Evolutionary conservation across 2,329 filamentous ascomycete species (phyloP).

Genomic region (Cordyceps tenuipes): DNA sequence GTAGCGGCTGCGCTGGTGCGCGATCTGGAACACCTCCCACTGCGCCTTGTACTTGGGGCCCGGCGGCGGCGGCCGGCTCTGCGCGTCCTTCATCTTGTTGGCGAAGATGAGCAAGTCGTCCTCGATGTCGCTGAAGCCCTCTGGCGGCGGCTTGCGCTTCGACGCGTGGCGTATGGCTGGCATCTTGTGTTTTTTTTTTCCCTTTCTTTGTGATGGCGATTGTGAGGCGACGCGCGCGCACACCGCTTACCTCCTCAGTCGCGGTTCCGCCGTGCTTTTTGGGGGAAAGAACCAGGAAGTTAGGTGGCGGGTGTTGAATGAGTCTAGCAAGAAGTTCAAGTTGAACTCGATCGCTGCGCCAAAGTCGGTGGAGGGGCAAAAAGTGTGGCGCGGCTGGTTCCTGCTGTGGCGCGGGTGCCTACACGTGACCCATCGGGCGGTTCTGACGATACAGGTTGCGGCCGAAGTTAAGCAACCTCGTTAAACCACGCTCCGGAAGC

Average conservation of each 20-base stretch:
- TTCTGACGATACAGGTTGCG: conserved; percentile 7
- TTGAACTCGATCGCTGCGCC: neutral
- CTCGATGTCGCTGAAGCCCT: conserved; percentile 82
- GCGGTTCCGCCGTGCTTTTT: no score
- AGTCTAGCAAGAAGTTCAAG: neutral
- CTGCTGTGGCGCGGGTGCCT: neutral
- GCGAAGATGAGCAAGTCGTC: conserved; percentile 76
- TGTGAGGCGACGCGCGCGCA: no score
- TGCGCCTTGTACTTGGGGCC: conserved; percentile 79
- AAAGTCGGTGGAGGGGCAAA: conserved; percentile 3
- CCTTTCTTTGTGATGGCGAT: no score
- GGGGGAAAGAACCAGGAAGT: no score
- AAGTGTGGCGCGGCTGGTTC: neutral
- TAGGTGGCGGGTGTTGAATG: no score
- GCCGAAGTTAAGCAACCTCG: conserved; percentile 10
- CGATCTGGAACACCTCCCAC: conserved; percentile 97
- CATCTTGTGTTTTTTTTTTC: conserved; percentile 39
- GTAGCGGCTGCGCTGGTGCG: conserved; percentile 84
- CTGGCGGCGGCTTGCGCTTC: conserved; percentile 74
- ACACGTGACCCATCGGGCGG: conserved; percentile 6
- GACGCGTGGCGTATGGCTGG: conserved; percentile 67
- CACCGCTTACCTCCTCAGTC: no score
- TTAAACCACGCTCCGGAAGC: conserved; percentile 8
- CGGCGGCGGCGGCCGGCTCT: conserved; percentile 77
- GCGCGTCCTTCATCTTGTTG: conserved; percentile 92